Evolutionary conservation across 148 eudicot genomes (phyloP), one percentile per base, ranked within the genome.

Genomic region (Salicornia ramosissima): DNA sequence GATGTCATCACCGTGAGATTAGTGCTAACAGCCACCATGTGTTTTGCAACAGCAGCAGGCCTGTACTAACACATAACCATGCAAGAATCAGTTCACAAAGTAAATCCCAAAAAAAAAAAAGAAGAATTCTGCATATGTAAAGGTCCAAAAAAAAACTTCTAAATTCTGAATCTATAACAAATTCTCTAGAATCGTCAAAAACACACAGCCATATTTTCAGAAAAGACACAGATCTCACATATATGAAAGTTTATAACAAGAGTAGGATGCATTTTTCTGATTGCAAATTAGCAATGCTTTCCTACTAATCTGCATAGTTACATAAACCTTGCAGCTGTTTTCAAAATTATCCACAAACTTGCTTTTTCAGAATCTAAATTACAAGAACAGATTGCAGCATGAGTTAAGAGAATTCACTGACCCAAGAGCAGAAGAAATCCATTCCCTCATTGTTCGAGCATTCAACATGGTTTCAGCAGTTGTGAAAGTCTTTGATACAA

Each of bases 21-120:
- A 51, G 99, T 94, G 80, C 99, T 94, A 72, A 94, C 97, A 74
- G 98, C 97, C 71, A 94, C 99, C 99, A 94, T 94, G 72, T 94
- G 99, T 77, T 94, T 94, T 67, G 96, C 87, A 74, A 94, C 99
- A 22, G 99, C 99, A 34, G 80, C 78, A 34, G 96, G 86, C 82
- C 99, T 94, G 86, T 36, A 69, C 73, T 66, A 47, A 51, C 47
- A 78, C 73, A 63, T 56, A 62, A 40, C n/a, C 25, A 71, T 22
- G 55, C 24, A 65, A 53, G 53, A 12, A 28, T 72, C 25, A 72
- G 64, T 25, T 14, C 36, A 64, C 14, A 28, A 22, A n/a, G n/a
- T n/a, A n/a, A n/a, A n/a, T n/a, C n/a, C n/a, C n/a, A n/a, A n/a
- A n/a, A n/a, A n/a, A n/a, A 42, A 61, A 29, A 53, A 47, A 47